Conservation (phyloP, 306 rosid genomes). For the Inga laurina region DNA sequence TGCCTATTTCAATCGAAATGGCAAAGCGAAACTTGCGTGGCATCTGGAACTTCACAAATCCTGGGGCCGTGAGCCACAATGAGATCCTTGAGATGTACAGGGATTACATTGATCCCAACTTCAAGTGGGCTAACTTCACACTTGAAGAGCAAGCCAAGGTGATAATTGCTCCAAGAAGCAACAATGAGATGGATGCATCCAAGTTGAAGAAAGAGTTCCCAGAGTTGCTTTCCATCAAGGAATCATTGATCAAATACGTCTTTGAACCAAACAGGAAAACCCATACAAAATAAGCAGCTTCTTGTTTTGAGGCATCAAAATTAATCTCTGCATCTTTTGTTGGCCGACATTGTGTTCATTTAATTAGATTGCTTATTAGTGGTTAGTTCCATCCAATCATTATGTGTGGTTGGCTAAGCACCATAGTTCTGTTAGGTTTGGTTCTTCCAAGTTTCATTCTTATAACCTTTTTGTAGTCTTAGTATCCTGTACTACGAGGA, state of each 20-base stretch:
- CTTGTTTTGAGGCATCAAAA: slow-evolving; percentile 14
- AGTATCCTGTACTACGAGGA: slow-evolving; percentile 19
- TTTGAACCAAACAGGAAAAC: slow-evolving; percentile 76
- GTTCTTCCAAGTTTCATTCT: slow-evolving; percentile 18
- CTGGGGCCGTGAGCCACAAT: slow-evolving; percentile 86
- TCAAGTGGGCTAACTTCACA: slow-evolving; percentile 75
- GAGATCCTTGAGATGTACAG: slow-evolving; percentile 88
- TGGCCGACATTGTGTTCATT: slow-evolving; percentile 5
- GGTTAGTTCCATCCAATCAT: slow-evolving; percentile 26
- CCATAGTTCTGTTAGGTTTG: slow-evolving; percentile 19
- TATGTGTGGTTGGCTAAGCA: slow-evolving; percentile 23
- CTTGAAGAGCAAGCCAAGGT: slow-evolving; percentile 95
- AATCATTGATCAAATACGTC: slow-evolving; percentile 70
- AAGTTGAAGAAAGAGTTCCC: slow-evolving; percentile 85
- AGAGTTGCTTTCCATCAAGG: slow-evolving; percentile 80
- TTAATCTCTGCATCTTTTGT: slow-evolving; percentile 29
- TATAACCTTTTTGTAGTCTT: slow-evolving; percentile 27
- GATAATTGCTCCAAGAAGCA: slow-evolving; percentile 83
- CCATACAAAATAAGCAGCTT: slow-evolving; percentile 33
- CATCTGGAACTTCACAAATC: slow-evolving; percentile 93
- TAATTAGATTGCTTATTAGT: slow-evolving; percentile 27
- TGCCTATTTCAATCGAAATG: slow-evolving; percentile 86
- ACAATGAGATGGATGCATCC: slow-evolving; percentile 90
- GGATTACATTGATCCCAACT: slow-evolving; percentile 64
- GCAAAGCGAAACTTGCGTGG: slow-evolving; percentile 85